Percentiles rank a stretch among this genome's conserved stretches.
phyloP scores from a whole-genome alignment of 805 yeast genomes.

The Wickerhamomyces subpelliculosus region DNA sequence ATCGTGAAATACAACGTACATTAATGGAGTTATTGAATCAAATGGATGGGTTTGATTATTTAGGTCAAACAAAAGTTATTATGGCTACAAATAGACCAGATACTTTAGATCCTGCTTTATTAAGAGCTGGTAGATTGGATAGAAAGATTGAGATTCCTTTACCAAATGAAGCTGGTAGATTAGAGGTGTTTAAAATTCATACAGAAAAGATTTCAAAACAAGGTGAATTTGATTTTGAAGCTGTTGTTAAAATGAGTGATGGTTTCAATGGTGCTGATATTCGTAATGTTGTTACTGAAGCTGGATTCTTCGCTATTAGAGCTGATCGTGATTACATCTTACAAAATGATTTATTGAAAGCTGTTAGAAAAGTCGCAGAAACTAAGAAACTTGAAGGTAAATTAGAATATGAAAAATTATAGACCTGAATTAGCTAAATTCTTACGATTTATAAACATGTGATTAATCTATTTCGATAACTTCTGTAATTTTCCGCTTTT shows the following conservation, averaged over 20 bases:
- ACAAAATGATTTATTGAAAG: conserved; percentile 94
- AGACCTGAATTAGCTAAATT: conserved; percentile 6
- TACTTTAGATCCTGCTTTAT: conserved; percentile 92
- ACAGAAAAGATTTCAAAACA: conserved; percentile 76
- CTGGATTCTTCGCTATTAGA: conserved; percentile 96
- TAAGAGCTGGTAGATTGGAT: conserved; percentile 96
- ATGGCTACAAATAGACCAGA: conserved; percentile 99
- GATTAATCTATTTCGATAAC: neutral
- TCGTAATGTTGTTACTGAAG: conserved; percentile 95
- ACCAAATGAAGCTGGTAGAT: conserved; percentile 93
- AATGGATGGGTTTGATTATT: conserved; percentile 96
- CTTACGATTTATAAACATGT: no score
- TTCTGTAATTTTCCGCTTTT: neutral
- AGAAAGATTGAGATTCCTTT: conserved; percentile 92
- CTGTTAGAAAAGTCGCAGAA: conserved; percentile 95
- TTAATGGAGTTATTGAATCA: conserved; percentile 94
- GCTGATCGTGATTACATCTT: conserved; percentile 93
- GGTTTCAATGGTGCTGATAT: conserved; percentile 99
- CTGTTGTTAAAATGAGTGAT: conserved; percentile 96
- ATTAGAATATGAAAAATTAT: conserved; percentile 90
- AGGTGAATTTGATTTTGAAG: conserved; percentile 96
- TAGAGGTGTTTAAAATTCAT: conserved; percentile 92
- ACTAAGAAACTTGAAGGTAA: conserved; percentile 95
- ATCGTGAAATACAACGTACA: conserved; percentile 96
- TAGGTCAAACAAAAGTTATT: conserved; percentile 94